These are phyloP conservation scores for Ophiocytium majus DNA, from an alignment of 352 stramenopile species.

Conservation along the genomic window DNA sequence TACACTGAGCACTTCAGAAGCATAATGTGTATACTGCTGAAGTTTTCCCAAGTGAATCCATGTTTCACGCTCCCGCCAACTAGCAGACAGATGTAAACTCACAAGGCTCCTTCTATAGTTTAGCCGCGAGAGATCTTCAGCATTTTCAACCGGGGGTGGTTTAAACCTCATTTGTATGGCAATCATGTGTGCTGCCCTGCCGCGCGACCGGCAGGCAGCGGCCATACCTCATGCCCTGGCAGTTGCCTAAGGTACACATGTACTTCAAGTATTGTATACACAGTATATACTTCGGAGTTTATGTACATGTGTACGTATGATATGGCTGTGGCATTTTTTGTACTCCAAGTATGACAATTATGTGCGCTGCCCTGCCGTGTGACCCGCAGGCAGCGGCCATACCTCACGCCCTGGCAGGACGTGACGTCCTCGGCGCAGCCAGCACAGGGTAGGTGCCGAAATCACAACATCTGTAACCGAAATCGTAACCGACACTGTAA, in stretches of 20 bases:
- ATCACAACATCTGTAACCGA: not conserved
- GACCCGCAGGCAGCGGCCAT: slow-evolving; percentile 45
- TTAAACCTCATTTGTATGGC: not conserved
- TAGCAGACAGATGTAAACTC: too few relatives aligned
- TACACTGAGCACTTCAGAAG: too few relatives aligned
- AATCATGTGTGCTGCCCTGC: not conserved
- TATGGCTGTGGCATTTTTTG: not conserved
- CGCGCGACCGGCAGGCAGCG: slow-evolving; percentile 27
- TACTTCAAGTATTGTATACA: slow-evolving; percentile 1
- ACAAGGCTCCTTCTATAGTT: too few relatives aligned
- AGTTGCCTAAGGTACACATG: slow-evolving; percentile 1
- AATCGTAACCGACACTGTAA: too few relatives aligned
- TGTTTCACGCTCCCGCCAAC: too few relatives aligned
- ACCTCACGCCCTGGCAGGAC: slow-evolving; percentile 55
- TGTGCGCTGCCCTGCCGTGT: not conserved
- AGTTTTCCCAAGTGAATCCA: too few relatives aligned
- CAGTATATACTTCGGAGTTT: not conserved
- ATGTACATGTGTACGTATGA: not conserved
- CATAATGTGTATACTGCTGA: too few relatives aligned
- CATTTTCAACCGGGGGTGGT: not conserved
- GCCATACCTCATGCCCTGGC: slow-evolving; percentile 53
- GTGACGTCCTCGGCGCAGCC: slow-evolving; percentile 82
- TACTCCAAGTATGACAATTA: not conserved
- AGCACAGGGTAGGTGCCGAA: slow-evolving; percentile 67
- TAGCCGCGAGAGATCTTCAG: not conserved